Evolutionary conservation across 208 protist species (phyloP).

Genomic region (Crithidia sp.): DNA sequence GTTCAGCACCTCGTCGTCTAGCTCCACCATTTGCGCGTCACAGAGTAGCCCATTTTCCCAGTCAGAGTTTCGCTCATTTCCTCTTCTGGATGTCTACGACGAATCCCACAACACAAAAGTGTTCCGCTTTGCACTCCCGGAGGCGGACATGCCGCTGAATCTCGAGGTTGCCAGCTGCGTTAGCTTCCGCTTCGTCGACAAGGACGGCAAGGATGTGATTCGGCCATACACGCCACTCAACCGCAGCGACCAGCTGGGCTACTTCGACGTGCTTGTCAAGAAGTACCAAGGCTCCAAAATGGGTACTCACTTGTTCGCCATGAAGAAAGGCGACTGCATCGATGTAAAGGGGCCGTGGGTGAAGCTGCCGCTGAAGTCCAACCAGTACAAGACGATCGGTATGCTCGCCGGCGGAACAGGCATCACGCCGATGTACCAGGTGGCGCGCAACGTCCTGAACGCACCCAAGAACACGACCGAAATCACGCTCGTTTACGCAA

Average conservation of each 20-base stretch:
- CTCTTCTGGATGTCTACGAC: constrained; percentile 81
- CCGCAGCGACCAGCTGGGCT: constrained; percentile 79
- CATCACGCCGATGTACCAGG: constrained; percentile 95
- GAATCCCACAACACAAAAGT: constrained; percentile 90
- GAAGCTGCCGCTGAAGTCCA: constrained; percentile 87
- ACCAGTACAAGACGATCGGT: constrained; percentile 91
- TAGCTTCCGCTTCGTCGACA: constrained; percentile 69
- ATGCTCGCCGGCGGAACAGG: constrained; percentile 95
- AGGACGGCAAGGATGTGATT: constrained; percentile 80
- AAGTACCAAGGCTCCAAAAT: constrained; percentile 91
- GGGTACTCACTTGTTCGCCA: constrained; percentile 86
- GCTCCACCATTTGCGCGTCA: constrained; percentile 41
- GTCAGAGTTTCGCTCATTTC: constrained; percentile 77
- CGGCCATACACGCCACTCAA: constrained; percentile 91
- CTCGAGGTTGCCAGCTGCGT: constrained; percentile 83
- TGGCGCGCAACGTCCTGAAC: constrained; percentile 79
- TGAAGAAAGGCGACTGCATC: constrained; percentile 93
- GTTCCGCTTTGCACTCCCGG: constrained; percentile 86
- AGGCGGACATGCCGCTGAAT: constrained; percentile 83
- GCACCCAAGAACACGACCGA: constrained; percentile 87
- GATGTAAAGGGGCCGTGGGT: constrained; percentile 92
- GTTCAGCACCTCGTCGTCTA: constrained; percentile 37
- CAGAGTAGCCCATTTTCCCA: constrained; percentile 75
- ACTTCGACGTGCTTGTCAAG: constrained; percentile 92
- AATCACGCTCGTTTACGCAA: constrained; percentile 90